Conservation (phyloP, 1,284 basidiomycete species). For the Melampsora americana region DNA sequence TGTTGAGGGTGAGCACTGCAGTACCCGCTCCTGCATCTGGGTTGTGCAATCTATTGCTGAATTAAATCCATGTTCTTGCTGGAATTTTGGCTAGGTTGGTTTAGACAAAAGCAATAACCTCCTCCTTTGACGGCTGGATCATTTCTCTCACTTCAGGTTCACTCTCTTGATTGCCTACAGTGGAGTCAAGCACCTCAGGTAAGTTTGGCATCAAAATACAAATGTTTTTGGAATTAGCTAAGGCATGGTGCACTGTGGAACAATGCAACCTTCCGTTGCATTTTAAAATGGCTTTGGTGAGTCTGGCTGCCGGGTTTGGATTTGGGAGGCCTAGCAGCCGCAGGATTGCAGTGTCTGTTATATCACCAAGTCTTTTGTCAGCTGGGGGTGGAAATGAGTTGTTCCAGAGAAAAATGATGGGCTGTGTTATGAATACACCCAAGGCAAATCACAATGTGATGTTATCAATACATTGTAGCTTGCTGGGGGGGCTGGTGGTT, state of each 20-base stretch:
- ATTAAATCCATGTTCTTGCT: background rate
- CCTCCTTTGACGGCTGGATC: background rate
- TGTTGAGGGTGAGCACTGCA: background rate
- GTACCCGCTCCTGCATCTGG: background rate
- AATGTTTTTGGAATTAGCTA: background rate
- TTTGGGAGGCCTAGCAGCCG: background rate
- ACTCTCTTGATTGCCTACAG: background rate
- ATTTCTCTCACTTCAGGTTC: background rate
- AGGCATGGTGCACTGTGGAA: background rate
- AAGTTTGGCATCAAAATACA: background rate
- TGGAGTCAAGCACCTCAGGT: background rate
- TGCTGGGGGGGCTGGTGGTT: background rate
- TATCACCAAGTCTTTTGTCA: background rate
- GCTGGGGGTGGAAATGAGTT: background rate
- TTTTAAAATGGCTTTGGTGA: background rate
- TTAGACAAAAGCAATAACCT: background rate
- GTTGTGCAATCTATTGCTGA: background rate
- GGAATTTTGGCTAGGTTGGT: background rate
- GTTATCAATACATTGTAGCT: background rate
- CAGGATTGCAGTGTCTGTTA: background rate
- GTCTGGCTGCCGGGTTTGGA: background rate
- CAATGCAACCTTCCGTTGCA: background rate
- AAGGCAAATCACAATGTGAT: background rate
- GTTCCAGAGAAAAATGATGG: background rate
- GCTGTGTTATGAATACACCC: background rate